Percentiles rank a stretch among this genome's conserved stretches.
Conservation (phyloP, 169 alveolate genomes). For the Pseudocohnilembus persalinus region DNA sequence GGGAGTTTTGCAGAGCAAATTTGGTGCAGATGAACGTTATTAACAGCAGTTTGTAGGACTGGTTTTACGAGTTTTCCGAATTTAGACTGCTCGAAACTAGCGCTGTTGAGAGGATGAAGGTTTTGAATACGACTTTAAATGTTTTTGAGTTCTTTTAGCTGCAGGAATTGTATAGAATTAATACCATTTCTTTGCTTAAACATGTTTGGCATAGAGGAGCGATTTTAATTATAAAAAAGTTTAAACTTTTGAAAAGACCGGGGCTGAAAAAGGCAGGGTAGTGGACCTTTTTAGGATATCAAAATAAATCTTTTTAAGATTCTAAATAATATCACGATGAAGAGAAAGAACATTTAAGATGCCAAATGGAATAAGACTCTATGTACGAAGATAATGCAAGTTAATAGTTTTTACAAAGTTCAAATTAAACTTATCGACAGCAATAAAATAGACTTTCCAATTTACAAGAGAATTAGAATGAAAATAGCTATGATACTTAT, state of each 20-base stretch:
- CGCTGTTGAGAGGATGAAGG: conserved; percentile 49
- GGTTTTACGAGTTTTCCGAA: conserved; percentile 73
- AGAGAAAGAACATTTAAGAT: neutral
- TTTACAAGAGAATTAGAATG: too few species aligned
- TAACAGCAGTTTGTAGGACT: conserved; percentile 60
- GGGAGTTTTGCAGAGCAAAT: conserved; percentile 59
- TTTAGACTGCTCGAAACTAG: conserved; percentile 59
- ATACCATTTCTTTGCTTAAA: conserved; percentile 58
- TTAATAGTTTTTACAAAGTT: neutral
- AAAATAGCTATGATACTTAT: too few species aligned
- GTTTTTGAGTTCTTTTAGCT: conserved; percentile 64
- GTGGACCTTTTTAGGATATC: conserved; percentile 74
- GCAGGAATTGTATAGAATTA: conserved; percentile 61
- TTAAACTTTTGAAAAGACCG: conserved; percentile 52
- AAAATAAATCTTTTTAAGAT: too few species aligned
- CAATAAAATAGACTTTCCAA: too few species aligned
- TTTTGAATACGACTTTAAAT: conserved; percentile 56
- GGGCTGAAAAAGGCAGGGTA: conserved; percentile 56
- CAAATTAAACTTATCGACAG: neutral
- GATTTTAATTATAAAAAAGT: conserved; percentile 69
- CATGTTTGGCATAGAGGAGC: conserved; percentile 84
- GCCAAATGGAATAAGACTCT: neutral
- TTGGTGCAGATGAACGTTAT: conserved; percentile 65
- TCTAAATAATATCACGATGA: too few species aligned
- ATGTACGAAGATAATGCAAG: too few species aligned